Percentiles rank a stretch among this genome's conserved stretches.
These are phyloP conservation scores for Starmerella stigmatis DNA, from an alignment of 805 yeast species.

Conservation along the genomic window DNA sequence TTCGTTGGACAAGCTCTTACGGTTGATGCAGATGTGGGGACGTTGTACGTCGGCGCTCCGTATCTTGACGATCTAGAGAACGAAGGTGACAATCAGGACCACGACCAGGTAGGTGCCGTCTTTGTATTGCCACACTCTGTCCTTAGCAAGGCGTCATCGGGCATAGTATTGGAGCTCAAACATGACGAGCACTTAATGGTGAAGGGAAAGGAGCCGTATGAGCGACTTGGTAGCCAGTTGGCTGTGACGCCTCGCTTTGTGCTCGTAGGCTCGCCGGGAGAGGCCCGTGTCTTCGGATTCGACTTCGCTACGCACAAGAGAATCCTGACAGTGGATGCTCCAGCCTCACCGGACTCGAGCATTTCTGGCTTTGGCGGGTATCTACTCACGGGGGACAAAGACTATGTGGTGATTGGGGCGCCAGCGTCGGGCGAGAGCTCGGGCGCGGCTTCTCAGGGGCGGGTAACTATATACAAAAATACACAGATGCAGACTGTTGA, in stretches of 20 bases:
- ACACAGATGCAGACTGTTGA: conserved; percentile 16
- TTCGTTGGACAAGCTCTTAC: conserved; percentile 34
- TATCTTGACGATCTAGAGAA: conserved; percentile 30
- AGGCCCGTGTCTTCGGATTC: conserved; percentile 34
- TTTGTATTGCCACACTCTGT: conserved; percentile 29
- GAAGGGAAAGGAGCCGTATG: conserved; percentile 27
- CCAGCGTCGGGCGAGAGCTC: conserved; percentile 20
- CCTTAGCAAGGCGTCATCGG: conserved; percentile 16
- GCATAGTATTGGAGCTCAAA: background rate
- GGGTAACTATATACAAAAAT: conserved; percentile 32
- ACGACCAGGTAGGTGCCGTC: conserved; percentile 34
- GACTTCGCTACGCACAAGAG: conserved; percentile 22
- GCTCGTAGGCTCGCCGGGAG: conserved; percentile 35
- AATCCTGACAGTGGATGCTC: conserved; percentile 14
- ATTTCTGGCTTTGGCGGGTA: conserved; percentile 27
- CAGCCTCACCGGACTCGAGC: conserved; percentile 8
- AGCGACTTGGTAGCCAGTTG: conserved; percentile 36
- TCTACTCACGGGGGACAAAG: conserved; percentile 23
- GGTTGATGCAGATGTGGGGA: conserved; percentile 30
- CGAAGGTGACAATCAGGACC: conserved; percentile 27
- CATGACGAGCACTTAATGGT: conserved; percentile 1
- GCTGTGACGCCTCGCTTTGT: conserved; percentile 26
- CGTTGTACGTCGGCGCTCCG: conserved; percentile 40
- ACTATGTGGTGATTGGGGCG: conserved; percentile 29
- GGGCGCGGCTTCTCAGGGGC: conserved; percentile 35